phyloP scores from a whole-genome alignment of 2,329 filamentous ascomycete genomes.

The Pyrenophora seminiperda region DNA sequence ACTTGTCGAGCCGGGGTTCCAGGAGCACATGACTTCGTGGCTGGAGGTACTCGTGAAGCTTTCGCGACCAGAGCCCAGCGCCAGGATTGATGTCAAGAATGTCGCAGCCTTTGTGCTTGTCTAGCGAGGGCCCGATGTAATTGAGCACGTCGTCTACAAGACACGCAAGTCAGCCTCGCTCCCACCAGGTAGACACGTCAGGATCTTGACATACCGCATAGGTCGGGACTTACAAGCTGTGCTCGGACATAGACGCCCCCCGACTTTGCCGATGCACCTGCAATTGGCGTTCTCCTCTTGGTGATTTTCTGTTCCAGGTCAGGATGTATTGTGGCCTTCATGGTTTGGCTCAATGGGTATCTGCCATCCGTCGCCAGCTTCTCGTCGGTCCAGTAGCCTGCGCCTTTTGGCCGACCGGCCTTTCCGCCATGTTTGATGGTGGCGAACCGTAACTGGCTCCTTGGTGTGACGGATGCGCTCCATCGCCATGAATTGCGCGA shows the following conservation, averaged over 20 bases:
- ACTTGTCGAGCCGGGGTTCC: conserved; percentile 68
- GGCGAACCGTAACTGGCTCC: conserved; percentile 10
- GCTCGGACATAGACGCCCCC: conserved; percentile 24
- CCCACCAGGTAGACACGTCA: conserved; percentile 2
- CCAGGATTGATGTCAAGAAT: conserved; percentile 88
- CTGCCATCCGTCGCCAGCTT: conserved; percentile 19
- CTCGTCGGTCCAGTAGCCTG: conserved; percentile 19
- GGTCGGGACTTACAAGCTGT: conserved; percentile 51
- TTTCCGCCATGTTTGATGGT: conserved; percentile 2
- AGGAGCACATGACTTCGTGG: conserved; percentile 84
- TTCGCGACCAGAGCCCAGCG: conserved; percentile 75
- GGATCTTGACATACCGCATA: conserved; percentile 51
- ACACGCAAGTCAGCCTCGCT: conserved; percentile 13
- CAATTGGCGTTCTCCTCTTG: conserved; percentile 2
- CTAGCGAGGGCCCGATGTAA: conserved; percentile 71
- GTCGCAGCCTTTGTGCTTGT: conserved; percentile 76
- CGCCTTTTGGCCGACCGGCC: conserved; percentile 2
- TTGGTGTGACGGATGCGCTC: neutral
- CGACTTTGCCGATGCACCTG: neutral
- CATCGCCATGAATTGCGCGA: conserved; percentile 11
- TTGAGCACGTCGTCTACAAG: conserved; percentile 68
- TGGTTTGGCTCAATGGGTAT: conserved; percentile 20
- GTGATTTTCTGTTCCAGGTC: conserved; percentile 4
- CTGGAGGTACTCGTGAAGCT: conserved; percentile 73
- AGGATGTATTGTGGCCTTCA: conserved; percentile 19